Evolutionary conservation across 495 filamentous ascomycete genomes (phyloP).

Genomic region (Xylaria castorea): DNA sequence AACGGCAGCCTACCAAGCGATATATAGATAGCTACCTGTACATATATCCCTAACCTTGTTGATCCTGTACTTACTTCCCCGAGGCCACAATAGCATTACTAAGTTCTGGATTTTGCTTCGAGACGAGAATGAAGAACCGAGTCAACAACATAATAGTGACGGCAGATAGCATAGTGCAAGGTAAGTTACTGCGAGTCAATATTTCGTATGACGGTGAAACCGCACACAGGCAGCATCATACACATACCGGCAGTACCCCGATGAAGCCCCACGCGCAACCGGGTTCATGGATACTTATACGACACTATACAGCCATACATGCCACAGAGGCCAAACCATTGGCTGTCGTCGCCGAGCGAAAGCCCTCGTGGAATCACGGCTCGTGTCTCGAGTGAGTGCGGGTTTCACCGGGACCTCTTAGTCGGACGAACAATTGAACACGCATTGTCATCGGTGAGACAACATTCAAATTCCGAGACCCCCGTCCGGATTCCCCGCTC

Average conservation of each 20-base stretch:
- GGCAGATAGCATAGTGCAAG: neutral
- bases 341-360: neutral
- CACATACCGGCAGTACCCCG: neutral
- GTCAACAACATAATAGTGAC: neutral
- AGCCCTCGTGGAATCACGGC: slow-evolving; percentile 8
- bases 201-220: neutral
- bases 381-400: slow-evolving; percentile 20
- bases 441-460: slow-evolving; percentile 8
- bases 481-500: slow-evolving; percentile 9
- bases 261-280: neutral
- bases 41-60: neutral
- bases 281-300: neutral
- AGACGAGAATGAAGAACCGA: neutral
- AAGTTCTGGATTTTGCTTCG: neutral
- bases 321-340: neutral
- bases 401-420: slow-evolving; percentile 14
- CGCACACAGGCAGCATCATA: neutral
- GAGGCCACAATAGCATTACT: neutral
- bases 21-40: neutral
- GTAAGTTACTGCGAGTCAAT: neutral
- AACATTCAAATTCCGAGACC: neutral
- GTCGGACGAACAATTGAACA: slow-evolving; percentile 4
- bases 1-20: neutral
- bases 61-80: neutral
- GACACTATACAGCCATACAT: neutral